A percentile compares a stretch with the other conserved stretches of the same genome.
Evolutionary conservation across 1,139 yeast species (phyloP).

Genomic region (Lodderomyces elongisporus): DNA sequence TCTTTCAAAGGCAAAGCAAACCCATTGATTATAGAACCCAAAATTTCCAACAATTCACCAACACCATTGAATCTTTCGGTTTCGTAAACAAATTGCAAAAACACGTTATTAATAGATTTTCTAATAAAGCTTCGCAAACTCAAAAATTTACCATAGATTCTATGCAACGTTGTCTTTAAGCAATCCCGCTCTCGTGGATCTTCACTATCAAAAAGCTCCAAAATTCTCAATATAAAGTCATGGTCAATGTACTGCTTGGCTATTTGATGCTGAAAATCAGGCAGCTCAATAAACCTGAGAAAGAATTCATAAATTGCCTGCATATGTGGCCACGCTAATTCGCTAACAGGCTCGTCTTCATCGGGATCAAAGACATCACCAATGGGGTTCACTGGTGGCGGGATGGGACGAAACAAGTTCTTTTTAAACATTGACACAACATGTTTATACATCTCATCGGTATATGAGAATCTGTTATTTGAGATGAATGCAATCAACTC

Average conservation of each 20-base stretch:
- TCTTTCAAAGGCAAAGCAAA: conserved; percentile 96
- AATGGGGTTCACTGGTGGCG: conserved; percentile 96
- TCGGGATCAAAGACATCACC: conserved; percentile 97
- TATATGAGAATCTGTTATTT: conserved; percentile 72
- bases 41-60: conserved; percentile 88
- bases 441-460: conserved; percentile 85
- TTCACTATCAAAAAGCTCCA: conserved; percentile 91
- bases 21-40: conserved; percentile 95
- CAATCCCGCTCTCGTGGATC: conserved; percentile 96
- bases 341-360: conserved; percentile 96
- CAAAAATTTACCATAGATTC: conserved; percentile 92
- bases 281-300: conserved; percentile 85
- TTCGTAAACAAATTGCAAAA: conserved; percentile 89
- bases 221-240: conserved; percentile 69
- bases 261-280: conserved; percentile 88
- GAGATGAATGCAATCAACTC: conserved; percentile 88
- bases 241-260: conserved; percentile 95
- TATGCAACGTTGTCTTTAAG: conserved; percentile 86
- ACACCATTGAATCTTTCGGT: conserved; percentile 95
- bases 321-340: conserved; percentile 99
- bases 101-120: conserved; percentile 86
- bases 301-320: conserved; percentile 93
- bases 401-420: conserved; percentile 90
- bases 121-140: conserved; percentile 88
- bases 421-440: conserved; percentile 87